Evolutionary conservation across 352 stramenopile species (phyloP).

Genomic region (Globisporangium viniferum): DNA sequence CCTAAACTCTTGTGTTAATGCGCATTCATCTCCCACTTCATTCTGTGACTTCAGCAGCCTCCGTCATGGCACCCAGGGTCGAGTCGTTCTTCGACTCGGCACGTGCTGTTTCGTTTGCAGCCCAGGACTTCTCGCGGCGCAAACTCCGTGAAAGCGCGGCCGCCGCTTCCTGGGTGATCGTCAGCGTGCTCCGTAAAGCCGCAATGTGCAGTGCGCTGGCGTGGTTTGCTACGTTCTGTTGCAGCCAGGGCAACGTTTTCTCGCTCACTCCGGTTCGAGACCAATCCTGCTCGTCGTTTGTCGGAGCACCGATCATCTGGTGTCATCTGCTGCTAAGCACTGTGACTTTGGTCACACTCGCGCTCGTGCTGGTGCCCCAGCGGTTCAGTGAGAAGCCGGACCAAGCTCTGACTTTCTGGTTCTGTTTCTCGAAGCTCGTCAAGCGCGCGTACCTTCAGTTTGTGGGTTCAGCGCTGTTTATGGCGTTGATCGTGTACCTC

Average conservation of each 20-base stretch:
- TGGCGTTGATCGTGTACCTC: slow-evolving; percentile 1
- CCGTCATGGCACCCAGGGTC: neutral
- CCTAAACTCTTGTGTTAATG: neutral
- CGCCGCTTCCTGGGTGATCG: neutral
- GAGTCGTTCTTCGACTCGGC: neutral
- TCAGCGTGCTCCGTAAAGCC: slow-evolving; percentile 16
- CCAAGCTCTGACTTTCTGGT: neutral
- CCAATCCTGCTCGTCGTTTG: slow-evolving; percentile 24
- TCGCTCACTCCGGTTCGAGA: slow-evolving; percentile 20
- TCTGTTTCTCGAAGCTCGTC: slow-evolving; percentile 4
- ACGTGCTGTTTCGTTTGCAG: neutral
- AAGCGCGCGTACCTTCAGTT: neutral
- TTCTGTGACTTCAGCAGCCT: neutral
- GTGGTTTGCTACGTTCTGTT: slow-evolving; percentile 19
- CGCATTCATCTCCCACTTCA: neutral
- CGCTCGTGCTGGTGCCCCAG: neutral
- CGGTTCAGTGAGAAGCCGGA: slow-evolving; percentile 14
- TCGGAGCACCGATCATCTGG: slow-evolving; percentile 18
- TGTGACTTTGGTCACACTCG: slow-evolving; percentile 5
- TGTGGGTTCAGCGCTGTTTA: slow-evolving; percentile 8
- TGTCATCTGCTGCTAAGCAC: neutral
- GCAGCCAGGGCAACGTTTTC: slow-evolving; percentile 26
- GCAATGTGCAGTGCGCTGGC: slow-evolving; percentile 18
- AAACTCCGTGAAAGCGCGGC: neutral
- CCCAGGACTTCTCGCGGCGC: neutral